A percentile compares a stretch with the other conserved stretches of the same genome.
phyloP scores from a whole-genome alignment of 2,329 filamentous ascomycete species.

The Diaporthe citriasiana region DNA sequence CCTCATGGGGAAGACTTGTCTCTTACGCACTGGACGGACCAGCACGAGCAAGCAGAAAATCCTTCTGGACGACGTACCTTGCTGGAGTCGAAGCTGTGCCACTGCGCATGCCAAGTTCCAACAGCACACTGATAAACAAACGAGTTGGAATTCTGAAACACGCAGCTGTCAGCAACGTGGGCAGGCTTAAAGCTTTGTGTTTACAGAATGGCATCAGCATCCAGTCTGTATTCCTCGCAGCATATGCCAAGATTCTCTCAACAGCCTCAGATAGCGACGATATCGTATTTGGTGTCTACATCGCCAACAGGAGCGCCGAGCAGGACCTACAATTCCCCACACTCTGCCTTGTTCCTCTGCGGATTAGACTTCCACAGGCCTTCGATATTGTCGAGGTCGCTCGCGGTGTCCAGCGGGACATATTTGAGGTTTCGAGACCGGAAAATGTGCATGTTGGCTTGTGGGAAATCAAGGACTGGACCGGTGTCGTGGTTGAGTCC shows the following conservation, averaged over 20 bases:
- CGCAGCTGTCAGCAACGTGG: conserved; percentile 58
- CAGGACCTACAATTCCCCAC: conserved; percentile 75
- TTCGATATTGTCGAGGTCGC: conserved; percentile 66
- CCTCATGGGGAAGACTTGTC: conserved; percentile 49
- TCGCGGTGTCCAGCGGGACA: conserved; percentile 74
- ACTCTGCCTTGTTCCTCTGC: conserved; percentile 82
- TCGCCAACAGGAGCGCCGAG: conserved; percentile 79
- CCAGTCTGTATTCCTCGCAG: conserved; percentile 83
- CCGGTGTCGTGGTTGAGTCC: conserved; percentile 75
- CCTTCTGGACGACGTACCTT: conserved; percentile 62
- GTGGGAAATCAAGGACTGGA: conserved; percentile 82
- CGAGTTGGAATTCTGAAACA: conserved; percentile 59
- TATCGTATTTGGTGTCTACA: conserved; percentile 82
- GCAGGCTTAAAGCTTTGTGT: conserved; percentile 53
- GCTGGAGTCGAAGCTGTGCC: conserved; percentile 43
- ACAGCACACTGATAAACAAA: background rate
- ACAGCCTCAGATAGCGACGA: conserved; percentile 48
- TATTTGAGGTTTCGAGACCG: conserved; percentile 70
- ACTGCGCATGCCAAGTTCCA: conserved; percentile 24
- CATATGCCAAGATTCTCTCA: conserved; percentile 68
- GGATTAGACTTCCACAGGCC: conserved; percentile 58
- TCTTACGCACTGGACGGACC: conserved; percentile 36
- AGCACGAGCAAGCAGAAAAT: conserved; percentile 44
- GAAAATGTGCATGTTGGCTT: conserved; percentile 73
- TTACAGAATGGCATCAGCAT: conserved; percentile 71